phyloP scores from a whole-genome alignment of 805 yeast species.

The Wickerhamiella dianesei region DNA sequence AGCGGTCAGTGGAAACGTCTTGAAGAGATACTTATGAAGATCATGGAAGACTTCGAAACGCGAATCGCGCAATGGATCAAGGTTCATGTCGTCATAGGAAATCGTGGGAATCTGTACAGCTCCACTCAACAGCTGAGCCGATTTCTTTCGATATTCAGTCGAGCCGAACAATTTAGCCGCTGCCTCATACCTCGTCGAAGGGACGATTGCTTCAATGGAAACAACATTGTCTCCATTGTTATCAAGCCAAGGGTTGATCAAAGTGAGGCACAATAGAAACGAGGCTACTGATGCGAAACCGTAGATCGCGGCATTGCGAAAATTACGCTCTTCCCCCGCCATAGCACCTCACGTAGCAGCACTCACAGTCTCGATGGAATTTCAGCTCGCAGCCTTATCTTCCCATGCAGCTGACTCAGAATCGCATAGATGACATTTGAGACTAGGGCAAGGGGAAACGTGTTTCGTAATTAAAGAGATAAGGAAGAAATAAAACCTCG shows the following conservation, averaged over 20 bases:
- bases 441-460: background rate
- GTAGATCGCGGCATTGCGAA: background rate
- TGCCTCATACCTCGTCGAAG: background rate
- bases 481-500: too few species aligned
- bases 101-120: slow-evolving; percentile 61
- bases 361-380: too few species aligned
- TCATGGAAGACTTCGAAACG: slow-evolving; percentile 33
- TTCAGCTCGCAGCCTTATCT: too few species aligned
- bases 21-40: slow-evolving; percentile 38
- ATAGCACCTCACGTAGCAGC: too few species aligned
- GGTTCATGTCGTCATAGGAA: slow-evolving; percentile 38
- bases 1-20: slow-evolving; percentile 40
- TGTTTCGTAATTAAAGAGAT: too few species aligned
- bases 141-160: slow-evolving; percentile 7
- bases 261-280: background rate
- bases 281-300: background rate
- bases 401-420: background rate
- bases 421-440: too few species aligned
- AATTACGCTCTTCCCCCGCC: background rate
- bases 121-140: slow-evolving; percentile 22
- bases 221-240: background rate
- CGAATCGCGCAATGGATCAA: slow-evolving; percentile 35
- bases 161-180: background rate
- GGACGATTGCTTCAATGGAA: background rate
- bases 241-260: background rate